A percentile compares a stretch with the other conserved stretches of the same genome.
Evolutionary conservation across 176 grass and related monocot species (phyloP).

Genomic region (Otatea glauca): DNA sequence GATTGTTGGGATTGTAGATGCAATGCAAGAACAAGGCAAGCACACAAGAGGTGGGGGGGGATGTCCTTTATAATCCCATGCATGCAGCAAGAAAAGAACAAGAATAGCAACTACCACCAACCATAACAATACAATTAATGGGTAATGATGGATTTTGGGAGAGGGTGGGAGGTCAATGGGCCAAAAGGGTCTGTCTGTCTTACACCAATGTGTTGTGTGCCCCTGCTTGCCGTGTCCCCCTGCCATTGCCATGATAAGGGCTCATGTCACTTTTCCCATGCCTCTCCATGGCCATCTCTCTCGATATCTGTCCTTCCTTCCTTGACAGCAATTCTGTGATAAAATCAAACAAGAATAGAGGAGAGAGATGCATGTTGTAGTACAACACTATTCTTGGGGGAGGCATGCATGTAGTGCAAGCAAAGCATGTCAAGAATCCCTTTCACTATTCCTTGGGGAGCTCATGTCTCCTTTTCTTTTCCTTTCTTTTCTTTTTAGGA

Average conservation of each 20-base stretch:
- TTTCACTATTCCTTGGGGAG: conserved; percentile 43
- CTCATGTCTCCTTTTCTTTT: conserved; percentile 20
- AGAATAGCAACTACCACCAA: conserved; percentile 36
- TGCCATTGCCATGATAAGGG: conserved; percentile 63
- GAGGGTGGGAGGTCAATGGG: conserved; percentile 64
- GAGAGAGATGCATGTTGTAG: neutral
- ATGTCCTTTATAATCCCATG: neutral
- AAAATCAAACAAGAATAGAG: neutral
- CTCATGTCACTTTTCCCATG: conserved; percentile 82
- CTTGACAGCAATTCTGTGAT: neutral
- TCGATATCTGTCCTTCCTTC: conserved; percentile 32
- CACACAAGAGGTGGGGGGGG: neutral
- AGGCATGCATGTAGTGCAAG: conserved; percentile 55
- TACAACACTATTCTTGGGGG: conserved; percentile 23
- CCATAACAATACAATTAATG: conserved; percentile 72
- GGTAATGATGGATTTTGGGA: conserved; percentile 66
- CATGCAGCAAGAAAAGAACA: conserved; percentile 39
- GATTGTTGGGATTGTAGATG: conserved; percentile 11
- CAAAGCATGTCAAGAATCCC: conserved; percentile 64
- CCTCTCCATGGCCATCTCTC: conserved; percentile 40
- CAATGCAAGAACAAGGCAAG: conserved; percentile 28
- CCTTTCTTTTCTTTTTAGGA: neutral
- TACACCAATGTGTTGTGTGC: conserved; percentile 48
- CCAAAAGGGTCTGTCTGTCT: conserved; percentile 50
- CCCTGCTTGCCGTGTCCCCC: conserved; percentile 45